These are phyloP conservation scores for Apiosordaria backusii DNA, from an alignment of 495 filamentous ascomycete species.

Conservation along the genomic window DNA sequence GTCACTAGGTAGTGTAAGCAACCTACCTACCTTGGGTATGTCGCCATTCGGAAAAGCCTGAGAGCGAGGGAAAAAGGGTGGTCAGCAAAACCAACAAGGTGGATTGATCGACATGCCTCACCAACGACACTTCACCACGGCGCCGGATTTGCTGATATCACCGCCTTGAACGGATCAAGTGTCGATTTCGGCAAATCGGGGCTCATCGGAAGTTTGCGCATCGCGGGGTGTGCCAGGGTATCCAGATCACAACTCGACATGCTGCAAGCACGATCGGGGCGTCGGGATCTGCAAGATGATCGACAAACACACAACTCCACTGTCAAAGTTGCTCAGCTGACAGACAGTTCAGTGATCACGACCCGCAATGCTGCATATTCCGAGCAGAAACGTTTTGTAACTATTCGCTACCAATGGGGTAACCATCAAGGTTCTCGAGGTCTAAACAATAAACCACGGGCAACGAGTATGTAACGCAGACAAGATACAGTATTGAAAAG, in stretches of 20 bases:
- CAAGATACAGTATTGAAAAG: too few species aligned
- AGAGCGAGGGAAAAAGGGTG: not conserved
- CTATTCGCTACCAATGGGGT: not conserved
- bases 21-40: not conserved
- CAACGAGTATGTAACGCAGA: too few species aligned
- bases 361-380: not conserved
- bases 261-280: not conserved
- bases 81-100: not conserved
- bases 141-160: not conserved
- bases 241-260: not conserved
- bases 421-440: not conserved
- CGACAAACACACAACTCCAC: slow-evolving; percentile 2
- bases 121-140: not conserved
- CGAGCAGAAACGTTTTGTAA: not conserved
- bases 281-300: not conserved
- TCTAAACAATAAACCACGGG: not conserved
- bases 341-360: not conserved
- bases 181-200: not conserved
- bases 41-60: not conserved
- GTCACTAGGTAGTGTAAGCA: too few species aligned
- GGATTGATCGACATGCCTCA: not conserved
- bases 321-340: not conserved
- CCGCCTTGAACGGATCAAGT: not conserved
- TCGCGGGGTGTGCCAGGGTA: not conserved
- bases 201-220: not conserved